phyloP scores from a whole-genome alignment of 1,284 basidiomycete genomes.

The Cutaneotrichosporon cavernicola region DNA sequence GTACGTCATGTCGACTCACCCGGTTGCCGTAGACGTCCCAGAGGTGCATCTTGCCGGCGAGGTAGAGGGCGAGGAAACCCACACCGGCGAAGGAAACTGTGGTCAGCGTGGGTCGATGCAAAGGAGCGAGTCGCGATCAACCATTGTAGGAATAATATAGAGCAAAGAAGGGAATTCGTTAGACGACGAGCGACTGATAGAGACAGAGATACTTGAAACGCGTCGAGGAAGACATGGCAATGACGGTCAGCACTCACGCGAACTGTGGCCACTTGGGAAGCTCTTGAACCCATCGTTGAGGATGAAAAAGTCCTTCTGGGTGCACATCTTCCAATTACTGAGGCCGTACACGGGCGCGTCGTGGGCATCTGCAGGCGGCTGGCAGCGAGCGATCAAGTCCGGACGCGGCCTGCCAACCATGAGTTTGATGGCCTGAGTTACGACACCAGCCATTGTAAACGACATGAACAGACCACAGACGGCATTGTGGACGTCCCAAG shows the following conservation, averaged over 20 bases:
- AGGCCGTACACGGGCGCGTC: conserved; percentile 72
- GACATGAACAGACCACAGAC: conserved; percentile 70
- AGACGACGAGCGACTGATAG: no score
- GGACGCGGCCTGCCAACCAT: conserved; percentile 81
- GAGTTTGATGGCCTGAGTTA: conserved; percentile 78
- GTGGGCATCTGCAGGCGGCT: conserved; percentile 63
- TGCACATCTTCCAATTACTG: conserved; percentile 74
- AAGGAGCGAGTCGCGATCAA: not conserved
- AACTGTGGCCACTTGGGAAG: conserved; percentile 84
- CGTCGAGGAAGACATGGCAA: no score
- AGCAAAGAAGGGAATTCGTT: not conserved
- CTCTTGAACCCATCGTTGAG: conserved; percentile 85
- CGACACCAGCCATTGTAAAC: conserved; percentile 69
- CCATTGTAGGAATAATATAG: not conserved
- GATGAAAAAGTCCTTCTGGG: conserved; percentile 61
- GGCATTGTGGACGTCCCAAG: conserved; percentile 86
- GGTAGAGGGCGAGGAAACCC: conserved; percentile 82
- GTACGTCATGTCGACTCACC: conserved; percentile 54
- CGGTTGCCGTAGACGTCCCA: conserved; percentile 79
- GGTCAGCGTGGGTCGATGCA: conserved; percentile 7
- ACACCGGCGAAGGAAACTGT: conserved; percentile 88
- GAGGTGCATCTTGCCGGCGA: conserved; percentile 87
- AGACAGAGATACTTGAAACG: no score
- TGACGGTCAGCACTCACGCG: conserved; percentile 30
- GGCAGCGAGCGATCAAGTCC: conserved; percentile 81